phyloP scores from a whole-genome alignment of 1,284 basidiomycete genomes.

The Ganoderma sinense region DNA sequence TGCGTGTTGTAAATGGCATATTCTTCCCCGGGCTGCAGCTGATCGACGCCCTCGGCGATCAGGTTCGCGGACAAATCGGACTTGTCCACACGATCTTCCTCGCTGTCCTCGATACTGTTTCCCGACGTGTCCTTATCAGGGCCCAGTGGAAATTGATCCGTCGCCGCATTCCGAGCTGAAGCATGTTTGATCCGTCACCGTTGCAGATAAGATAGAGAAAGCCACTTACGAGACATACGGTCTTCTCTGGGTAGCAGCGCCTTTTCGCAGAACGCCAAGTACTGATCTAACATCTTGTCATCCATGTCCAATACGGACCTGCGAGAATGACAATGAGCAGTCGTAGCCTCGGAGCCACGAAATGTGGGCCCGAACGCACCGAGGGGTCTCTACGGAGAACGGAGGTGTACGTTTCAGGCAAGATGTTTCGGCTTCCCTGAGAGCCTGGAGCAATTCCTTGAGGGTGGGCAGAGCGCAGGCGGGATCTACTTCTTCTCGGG shows the following conservation, averaged over 20 bases:
- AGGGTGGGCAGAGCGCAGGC: constrained; percentile 68
- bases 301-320: constrained; percentile 66
- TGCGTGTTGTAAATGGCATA: constrained; percentile 66
- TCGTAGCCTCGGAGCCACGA: background rate
- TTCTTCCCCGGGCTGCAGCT: constrained; percentile 56
- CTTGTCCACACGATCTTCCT: background rate
- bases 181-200: background rate
- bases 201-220: background rate
- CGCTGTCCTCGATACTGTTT: background rate
- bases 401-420: constrained; percentile 28
- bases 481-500: constrained; percentile 59
- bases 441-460: constrained; percentile 57
- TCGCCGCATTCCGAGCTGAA: constrained; percentile 33
- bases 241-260: constrained; percentile 52
- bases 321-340: background rate
- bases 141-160: constrained; percentile 36
- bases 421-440: constrained; percentile 50
- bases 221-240: constrained; percentile 26
- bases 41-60: constrained; percentile 20
- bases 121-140: background rate
- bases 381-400: constrained; percentile 14
- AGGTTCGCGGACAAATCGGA: constrained; percentile 23
- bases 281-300: constrained; percentile 65
- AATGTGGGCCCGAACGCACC: constrained; percentile 4
- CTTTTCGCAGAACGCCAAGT: constrained; percentile 70